These are phyloP conservation scores for Oenanthe javanica DNA, from an alignment of 140 eudicot species.

Conservation along the genomic window DNA sequence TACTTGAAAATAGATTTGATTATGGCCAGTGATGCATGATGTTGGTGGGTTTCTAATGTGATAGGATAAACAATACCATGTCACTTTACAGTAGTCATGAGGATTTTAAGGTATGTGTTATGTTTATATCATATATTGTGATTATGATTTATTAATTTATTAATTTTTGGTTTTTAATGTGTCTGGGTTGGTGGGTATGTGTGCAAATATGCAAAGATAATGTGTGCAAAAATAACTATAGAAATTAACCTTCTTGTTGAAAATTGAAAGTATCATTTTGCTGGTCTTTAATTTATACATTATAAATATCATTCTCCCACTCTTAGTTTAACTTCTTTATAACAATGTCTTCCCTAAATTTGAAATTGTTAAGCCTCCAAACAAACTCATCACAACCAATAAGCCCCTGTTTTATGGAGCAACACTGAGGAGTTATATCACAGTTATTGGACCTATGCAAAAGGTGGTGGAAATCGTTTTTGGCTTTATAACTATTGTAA, in stretches of 20 bases:
- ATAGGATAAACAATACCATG: slow-evolving; percentile 47
- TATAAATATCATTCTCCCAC: too few species aligned
- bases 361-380: too few species aligned
- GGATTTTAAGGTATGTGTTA: slow-evolving; percentile 71
- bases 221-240: slow-evolving; percentile 71
- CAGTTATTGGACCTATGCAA: too few species aligned
- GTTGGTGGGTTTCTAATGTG: slow-evolving; percentile 44
- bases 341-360: too few species aligned
- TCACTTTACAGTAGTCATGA: slow-evolving; percentile 97
- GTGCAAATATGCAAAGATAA: slow-evolving; percentile 78
- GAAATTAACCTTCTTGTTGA: slow-evolving; percentile 84
- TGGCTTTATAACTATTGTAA: too few species aligned
- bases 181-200: slow-evolving; percentile 14
- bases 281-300: slow-evolving; percentile 31
- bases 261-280: slow-evolving; percentile 91
- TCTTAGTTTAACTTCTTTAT: too few species aligned
- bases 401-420: too few species aligned
- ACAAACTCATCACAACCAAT: too few species aligned
- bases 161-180: slow-evolving; percentile 7
- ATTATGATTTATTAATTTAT: slow-evolving; percentile 8
- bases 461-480: too few species aligned
- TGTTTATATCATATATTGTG: too few species aligned
- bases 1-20: background rate
- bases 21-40: slow-evolving; percentile 24
- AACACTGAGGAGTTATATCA: too few species aligned